Base-by-base conservation (phyloP, 2,329 filamentous ascomycete species). In the Camillea tinctor region DNA sequence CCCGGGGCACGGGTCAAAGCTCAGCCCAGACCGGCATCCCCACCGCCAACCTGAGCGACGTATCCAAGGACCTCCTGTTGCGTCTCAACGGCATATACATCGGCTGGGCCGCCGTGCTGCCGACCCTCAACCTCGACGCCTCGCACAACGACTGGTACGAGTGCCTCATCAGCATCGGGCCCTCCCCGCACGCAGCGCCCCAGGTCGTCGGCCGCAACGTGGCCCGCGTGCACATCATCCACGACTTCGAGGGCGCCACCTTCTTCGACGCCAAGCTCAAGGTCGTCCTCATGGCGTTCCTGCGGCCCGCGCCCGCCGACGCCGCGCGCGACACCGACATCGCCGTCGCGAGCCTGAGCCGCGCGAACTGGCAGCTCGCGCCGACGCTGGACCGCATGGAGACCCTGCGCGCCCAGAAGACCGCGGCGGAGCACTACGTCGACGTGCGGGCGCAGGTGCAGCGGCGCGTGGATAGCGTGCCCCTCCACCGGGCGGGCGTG, bases 21-120 rank as follows among this genome's bases (percentile, higher is more conserved):
- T 69, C 67, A 3, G 63, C 67, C 11, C 72, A 79, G 44, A 72
- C 81, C 5, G 80, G 80, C 0, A 74, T 81, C 1, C 83, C 85
- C 0, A 85, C 82, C 0, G 81, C 85, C 0, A 86, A 82, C 60
- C 71, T 90, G 1, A 66, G 68, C 0, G 79, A 77, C 9, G 76
- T 88, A 0, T 76, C 84, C 0, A 81, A 82, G 23, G 78, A 83
- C 36, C 71, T 88, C 49, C 75, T 79, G 21, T 74, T 83, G 62
- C 80, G 82, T 2, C 77, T 90, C 54, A 74, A 77, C 13, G 88
- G 88, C 0, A 80, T 88, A 6, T 91, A 88, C 67, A 85, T 88
- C 48, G 87, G 85, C 2, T 91, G 88, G 88, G 83, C 81, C 0
- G 74, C 80, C 0, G 66, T 85, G 1, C 62, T 79, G 1, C 73